phyloP scores from a whole-genome alignment of 257 asterid species.

The Parsonsia alboflavescens region DNA sequence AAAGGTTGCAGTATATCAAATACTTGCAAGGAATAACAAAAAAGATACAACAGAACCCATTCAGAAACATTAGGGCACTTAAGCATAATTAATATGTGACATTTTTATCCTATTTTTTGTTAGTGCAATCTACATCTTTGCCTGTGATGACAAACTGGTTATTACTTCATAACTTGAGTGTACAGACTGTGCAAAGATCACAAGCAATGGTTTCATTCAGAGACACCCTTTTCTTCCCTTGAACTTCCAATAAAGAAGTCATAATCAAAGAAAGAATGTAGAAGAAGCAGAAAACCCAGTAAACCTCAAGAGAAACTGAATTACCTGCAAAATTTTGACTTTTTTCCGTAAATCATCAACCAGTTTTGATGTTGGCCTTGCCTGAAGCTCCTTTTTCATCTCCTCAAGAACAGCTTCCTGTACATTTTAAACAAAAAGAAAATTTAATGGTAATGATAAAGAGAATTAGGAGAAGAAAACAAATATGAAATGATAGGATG shows the following conservation, averaged over 20 bases:
- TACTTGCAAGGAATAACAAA: neutral
- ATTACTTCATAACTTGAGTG: neutral
- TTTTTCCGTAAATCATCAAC: conserved; percentile 91
- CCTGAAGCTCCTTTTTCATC: conserved; percentile 77
- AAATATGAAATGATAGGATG: neutral
- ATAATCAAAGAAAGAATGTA: neutral
- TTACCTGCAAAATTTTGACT: conserved; percentile 93
- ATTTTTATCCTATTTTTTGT: neutral
- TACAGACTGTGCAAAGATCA: neutral
- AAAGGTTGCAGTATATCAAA: conserved; percentile 4
- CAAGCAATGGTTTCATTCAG: neutral
- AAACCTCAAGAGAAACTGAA: conserved; percentile 14
- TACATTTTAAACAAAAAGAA: conserved; percentile 18
- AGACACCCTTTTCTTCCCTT: neutral
- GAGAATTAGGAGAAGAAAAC: neutral
- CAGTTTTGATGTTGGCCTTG: conserved; percentile 80
- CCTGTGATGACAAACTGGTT: neutral
- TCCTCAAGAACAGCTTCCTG: conserved; percentile 79
- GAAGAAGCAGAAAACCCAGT: conserved; percentile 12
- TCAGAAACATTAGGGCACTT: neutral
- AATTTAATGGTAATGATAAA: conserved; percentile 2
- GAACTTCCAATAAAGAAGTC: conserved; percentile 6
- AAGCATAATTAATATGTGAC: neutral
- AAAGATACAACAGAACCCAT: neutral
- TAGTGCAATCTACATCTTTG: neutral